A percentile compares a stretch with the other conserved stretches of the same genome.
Conservation (phyloP, 2,329 filamentous ascomycete species). For the Penicillium hesseltinei region DNA sequence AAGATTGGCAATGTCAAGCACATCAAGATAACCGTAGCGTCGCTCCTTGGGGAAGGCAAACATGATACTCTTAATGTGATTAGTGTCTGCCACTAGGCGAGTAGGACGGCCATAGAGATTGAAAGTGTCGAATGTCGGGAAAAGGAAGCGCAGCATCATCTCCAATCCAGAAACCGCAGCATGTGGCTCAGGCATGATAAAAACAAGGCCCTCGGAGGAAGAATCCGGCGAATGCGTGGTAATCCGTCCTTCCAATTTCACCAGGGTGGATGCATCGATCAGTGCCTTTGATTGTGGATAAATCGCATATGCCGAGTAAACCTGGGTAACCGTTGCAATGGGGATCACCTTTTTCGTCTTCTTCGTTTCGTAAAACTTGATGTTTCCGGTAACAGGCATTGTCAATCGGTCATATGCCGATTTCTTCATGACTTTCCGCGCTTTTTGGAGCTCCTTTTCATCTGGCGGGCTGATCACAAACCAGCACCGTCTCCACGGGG, state of each 20-base stretch:
- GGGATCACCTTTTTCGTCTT: conserved; percentile 88
- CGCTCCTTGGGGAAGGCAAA: conserved; percentile 92
- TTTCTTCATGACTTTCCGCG: conserved; percentile 75
- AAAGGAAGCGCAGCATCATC: conserved; percentile 88
- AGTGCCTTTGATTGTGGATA: conserved; percentile 93
- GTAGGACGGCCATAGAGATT: conserved; percentile 85
- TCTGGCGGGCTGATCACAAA: conserved; percentile 90
- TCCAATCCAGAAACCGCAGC: conserved; percentile 93
- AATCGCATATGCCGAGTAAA: conserved; percentile 89
- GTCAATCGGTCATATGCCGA: conserved; percentile 76
- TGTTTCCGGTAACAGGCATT: conserved; percentile 74
- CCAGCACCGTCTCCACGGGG: conserved; percentile 95
- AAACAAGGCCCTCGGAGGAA: conserved; percentile 87
- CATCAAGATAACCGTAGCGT: conserved; percentile 86
- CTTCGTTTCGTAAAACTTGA: conserved; percentile 94
- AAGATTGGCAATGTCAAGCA: conserved; percentile 76
- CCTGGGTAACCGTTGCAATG: conserved; percentile 87
- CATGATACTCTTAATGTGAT: conserved; percentile 89
- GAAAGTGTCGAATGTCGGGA: conserved; percentile 93
- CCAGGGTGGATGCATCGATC: conserved; percentile 88
- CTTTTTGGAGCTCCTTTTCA: conserved; percentile 84
- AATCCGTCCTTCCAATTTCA: conserved; percentile 91
- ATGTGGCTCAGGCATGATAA: conserved; percentile 93
- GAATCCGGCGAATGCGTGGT: conserved; percentile 80
- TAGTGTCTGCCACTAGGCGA: conserved; percentile 79